Evolutionary conservation across 2,329 filamentous ascomycete genomes (phyloP).

Genomic region (Sporothrix protearum): DNA sequence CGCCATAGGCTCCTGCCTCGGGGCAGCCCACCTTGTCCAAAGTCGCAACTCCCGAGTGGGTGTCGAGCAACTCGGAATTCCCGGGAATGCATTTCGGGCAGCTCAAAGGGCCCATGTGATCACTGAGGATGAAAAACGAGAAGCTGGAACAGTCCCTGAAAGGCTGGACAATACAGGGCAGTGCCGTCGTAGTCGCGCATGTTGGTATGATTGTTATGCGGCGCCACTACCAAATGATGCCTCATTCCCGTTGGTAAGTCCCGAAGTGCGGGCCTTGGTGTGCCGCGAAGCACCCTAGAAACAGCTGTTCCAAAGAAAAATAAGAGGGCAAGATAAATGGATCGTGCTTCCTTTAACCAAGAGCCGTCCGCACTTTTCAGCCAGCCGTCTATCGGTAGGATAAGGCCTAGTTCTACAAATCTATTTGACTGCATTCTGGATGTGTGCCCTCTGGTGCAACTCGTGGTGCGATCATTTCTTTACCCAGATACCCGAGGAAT

Average conservation of each 20-base stretch:
- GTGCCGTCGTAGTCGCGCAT: not conserved
- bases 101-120: not conserved
- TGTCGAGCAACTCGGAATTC: not conserved
- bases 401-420: not conserved
- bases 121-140: not conserved
- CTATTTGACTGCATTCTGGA: not conserved
- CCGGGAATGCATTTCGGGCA: not conserved
- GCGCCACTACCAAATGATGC: not conserved
- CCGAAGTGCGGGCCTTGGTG: not conserved
- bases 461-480: not conserved
- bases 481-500: not conserved
- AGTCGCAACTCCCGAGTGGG: not conserved
- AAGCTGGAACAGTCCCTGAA: not conserved
- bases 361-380: not conserved
- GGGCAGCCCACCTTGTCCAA: not conserved
- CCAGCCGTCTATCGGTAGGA: not conserved
- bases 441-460: not conserved
- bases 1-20: not conserved
- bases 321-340: not conserved
- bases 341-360: not conserved
- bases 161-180: not conserved
- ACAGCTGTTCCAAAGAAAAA: not conserved
- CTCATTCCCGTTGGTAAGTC: not conserved
- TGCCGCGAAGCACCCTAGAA: not conserved
- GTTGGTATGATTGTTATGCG: not conserved